Percentiles rank a stretch among this genome's conserved stretches.
Conservation (phyloP, 75 land plant species). For the Cryptomeria japonica region DNA sequence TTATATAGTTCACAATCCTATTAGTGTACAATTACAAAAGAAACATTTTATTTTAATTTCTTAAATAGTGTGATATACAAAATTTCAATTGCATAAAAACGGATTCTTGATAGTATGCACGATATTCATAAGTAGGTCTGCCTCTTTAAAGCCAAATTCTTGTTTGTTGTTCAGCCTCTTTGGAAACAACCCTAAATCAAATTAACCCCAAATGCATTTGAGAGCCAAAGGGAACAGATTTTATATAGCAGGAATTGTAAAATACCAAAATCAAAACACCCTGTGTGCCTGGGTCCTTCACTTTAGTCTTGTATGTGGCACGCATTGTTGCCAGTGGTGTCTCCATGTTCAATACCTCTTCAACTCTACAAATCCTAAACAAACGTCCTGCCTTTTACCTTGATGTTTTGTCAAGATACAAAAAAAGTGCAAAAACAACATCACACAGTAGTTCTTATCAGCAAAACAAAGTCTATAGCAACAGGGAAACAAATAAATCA, state of each 20-base stretch:
- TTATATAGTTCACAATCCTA: no score
- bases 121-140: background rate
- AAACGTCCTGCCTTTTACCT: background rate
- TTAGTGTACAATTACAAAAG: no score
- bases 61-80: background rate
- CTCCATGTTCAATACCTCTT: background rate
- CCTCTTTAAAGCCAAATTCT: background rate
- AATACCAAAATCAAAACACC: constrained; percentile 53
- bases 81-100: no score
- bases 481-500: background rate
- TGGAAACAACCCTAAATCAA: background rate
- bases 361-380: background rate
- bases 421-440: background rate
- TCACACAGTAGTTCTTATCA: background rate
- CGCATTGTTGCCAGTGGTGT: constrained; percentile 13
- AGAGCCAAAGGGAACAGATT: background rate
- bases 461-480: background rate
- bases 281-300: constrained; percentile 56
- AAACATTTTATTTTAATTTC: no score
- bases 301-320: constrained; percentile 43
- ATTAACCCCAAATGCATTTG: background rate
- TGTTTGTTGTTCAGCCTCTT: background rate
- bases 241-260: background rate
- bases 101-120: background rate
- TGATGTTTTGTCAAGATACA: background rate